These are phyloP conservation scores for Naganishia liquefaciens DNA, from an alignment of 1,284 basidiomycete species.

Conservation along the genomic window DNA sequence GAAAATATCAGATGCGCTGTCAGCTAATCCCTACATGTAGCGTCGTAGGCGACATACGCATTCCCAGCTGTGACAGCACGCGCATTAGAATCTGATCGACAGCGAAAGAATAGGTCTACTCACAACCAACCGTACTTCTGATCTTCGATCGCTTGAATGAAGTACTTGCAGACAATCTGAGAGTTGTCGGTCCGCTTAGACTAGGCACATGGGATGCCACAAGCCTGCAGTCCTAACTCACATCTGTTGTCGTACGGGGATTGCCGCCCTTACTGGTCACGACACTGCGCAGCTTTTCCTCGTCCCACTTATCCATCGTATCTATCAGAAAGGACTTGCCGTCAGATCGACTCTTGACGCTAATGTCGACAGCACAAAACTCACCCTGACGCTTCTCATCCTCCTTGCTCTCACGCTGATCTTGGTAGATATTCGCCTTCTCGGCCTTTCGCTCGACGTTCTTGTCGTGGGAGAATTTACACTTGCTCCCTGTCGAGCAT, in stretches of 20 bases:
- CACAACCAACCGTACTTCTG: constrained; percentile 69
- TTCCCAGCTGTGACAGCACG: constrained; percentile 48
- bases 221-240: constrained; percentile 54
- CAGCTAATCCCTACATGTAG: constrained; percentile 1
- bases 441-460: constrained; percentile 88
- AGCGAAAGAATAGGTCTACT: constrained; percentile 28
- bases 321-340: constrained; percentile 58
- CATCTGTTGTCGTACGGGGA: constrained; percentile 88
- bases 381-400: constrained; percentile 65
- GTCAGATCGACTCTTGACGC: constrained; percentile 29
- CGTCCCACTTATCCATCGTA: constrained; percentile 98
- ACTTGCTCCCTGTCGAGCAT: constrained; percentile 62
- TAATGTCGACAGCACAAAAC: constrained; percentile 39
- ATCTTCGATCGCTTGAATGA: constrained; percentile 93
- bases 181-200: background rate
- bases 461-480: constrained; percentile 93
- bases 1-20: constrained; percentile 13
- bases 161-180: constrained; percentile 95
- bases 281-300: constrained; percentile 84
- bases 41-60: constrained; percentile 44
- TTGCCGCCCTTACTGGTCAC: constrained; percentile 87
- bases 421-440: constrained; percentile 95
- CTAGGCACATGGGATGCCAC: background rate
- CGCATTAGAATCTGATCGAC: constrained; percentile 1
- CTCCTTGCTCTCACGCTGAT: constrained; percentile 70